Conservation (phyloP, 257 asterid genomes). For the Penstemon eatonii region DNA sequence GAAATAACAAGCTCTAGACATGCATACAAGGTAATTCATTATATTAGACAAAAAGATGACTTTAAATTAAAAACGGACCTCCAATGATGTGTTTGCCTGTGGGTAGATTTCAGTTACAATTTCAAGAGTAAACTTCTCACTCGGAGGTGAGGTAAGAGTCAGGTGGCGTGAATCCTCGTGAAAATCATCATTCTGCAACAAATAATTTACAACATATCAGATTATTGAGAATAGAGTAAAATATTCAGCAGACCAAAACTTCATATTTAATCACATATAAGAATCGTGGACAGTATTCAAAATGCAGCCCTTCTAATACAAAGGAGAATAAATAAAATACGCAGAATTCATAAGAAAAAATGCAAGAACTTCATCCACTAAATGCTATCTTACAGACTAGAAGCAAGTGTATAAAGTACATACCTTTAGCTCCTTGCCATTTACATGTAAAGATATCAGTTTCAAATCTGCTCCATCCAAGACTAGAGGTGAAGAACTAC, state of each 20-base stretch:
- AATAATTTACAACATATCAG: conserved; percentile 1
- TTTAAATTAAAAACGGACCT: conserved; percentile 41
- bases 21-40: not conserved
- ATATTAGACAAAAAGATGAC: not conserved
- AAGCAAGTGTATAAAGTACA: conserved; percentile 14
- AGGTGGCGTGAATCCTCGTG: conserved; percentile 65
- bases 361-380: conserved; percentile 6
- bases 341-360: not conserved
- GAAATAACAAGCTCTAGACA: not conserved
- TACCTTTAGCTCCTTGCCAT: conserved; percentile 74
- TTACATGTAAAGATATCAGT: conserved; percentile 61
- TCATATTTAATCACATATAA: conserved; percentile 4
- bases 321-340: conserved; percentile 15
- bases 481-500: conserved; percentile 66
- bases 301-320: not conserved
- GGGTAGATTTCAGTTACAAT: conserved; percentile 84
- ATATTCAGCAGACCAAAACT: not conserved
- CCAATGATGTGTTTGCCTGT: conserved; percentile 86
- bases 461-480: conserved; percentile 86
- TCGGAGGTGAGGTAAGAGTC: conserved; percentile 75
- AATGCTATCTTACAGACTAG: conserved; percentile 6
- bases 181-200: conserved; percentile 70
- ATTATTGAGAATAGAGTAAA: not conserved
- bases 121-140: conserved; percentile 69
- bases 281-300: not conserved